A percentile compares a stretch with the other conserved stretches of the same genome.
These are phyloP conservation scores for Arthroderma sp. DNA, from an alignment of 2,329 filamentous ascomycete genomes.

Conservation along the genomic window DNA sequence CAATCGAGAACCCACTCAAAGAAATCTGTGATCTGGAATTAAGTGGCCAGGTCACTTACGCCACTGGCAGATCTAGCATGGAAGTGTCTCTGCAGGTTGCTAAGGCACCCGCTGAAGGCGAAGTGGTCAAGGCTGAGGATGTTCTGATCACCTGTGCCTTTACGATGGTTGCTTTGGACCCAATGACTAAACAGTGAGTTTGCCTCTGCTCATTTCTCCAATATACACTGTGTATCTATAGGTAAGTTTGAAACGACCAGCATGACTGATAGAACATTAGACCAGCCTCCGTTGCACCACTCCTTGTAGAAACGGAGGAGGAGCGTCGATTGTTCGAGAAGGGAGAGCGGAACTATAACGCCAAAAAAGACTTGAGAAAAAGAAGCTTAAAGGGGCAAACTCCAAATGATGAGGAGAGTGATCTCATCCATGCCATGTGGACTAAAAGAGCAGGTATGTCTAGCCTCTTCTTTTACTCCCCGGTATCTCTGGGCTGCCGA, in stretches of 20 bases:
- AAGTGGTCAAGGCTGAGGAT: slow-evolving; percentile 41
- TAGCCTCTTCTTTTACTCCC: slow-evolving; percentile 23
- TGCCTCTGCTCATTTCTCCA: background rate
- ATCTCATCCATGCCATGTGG: slow-evolving; percentile 63
- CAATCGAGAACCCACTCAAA: slow-evolving; percentile 57
- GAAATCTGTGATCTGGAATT: slow-evolving; percentile 70
- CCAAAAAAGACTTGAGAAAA: slow-evolving; percentile 52
- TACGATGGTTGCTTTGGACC: slow-evolving; percentile 65
- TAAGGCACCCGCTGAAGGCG: slow-evolving; percentile 43
- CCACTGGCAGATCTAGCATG: slow-evolving; percentile 59
- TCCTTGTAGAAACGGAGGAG: slow-evolving; percentile 50
- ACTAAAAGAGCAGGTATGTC: slow-evolving; percentile 51
- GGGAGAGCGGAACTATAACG: slow-evolving; percentile 54
- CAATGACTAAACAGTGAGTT: slow-evolving; percentile 49
- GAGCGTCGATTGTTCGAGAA: slow-evolving; percentile 52
- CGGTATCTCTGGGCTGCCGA: slow-evolving; percentile 28
- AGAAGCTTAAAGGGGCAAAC: slow-evolving; percentile 53
- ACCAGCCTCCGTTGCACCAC: slow-evolving; percentile 50
- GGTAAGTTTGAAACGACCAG: background rate
- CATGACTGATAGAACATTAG: slow-evolving; percentile 22
- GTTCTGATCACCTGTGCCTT: slow-evolving; percentile 60
- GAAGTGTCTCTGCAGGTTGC: slow-evolving; percentile 64
- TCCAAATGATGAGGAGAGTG: slow-evolving; percentile 58
- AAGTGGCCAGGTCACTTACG: slow-evolving; percentile 57
- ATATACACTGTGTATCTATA: too few species aligned